phyloP scores from a whole-genome alignment of 2,329 filamentous ascomycete species.

The Paecilomyces dactylethromorphus region DNA sequence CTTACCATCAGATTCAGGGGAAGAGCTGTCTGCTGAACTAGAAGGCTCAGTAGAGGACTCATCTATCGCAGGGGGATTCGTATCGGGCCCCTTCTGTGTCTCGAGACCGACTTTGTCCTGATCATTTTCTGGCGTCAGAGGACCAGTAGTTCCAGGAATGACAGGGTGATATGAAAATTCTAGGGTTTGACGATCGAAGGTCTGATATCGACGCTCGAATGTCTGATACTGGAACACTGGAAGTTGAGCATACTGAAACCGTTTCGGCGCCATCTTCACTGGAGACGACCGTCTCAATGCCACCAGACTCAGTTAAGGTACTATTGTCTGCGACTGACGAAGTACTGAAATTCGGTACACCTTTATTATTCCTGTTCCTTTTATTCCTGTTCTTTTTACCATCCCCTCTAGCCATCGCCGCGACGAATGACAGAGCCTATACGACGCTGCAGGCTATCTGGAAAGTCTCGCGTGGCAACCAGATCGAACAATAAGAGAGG shows the following conservation, averaged over 20 bases:
- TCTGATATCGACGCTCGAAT: slow-evolving; percentile 37
- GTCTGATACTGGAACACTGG: slow-evolving; percentile 37
- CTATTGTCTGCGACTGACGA: slow-evolving; percentile 16
- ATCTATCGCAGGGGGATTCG: slow-evolving; percentile 10
- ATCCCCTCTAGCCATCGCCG: slow-evolving; percentile 34
- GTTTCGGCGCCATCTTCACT: slow-evolving; percentile 27
- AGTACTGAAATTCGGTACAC: slow-evolving; percentile 14
- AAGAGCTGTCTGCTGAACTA: slow-evolving; percentile 16
- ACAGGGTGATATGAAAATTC: slow-evolving; percentile 32
- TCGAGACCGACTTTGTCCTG: slow-evolving; percentile 29
- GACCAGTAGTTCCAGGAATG: slow-evolving; percentile 20
- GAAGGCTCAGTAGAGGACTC: slow-evolving; percentile 9
- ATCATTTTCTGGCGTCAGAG: slow-evolving; percentile 29
- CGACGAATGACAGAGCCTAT: slow-evolving; percentile 23
- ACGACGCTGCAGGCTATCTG: slow-evolving; percentile 11
- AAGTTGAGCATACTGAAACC: slow-evolving; percentile 38
- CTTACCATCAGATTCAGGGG: slow-evolving; percentile 25
- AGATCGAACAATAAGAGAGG: slow-evolving; percentile 9
- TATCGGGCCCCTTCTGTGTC: slow-evolving; percentile 22
- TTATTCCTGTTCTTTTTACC: slow-evolving; percentile 24
- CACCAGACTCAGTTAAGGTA: slow-evolving; percentile 18
- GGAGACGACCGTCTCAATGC: slow-evolving; percentile 22
- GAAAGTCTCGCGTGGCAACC: slow-evolving; percentile 14
- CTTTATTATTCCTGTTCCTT: slow-evolving; percentile 25
- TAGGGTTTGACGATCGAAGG: slow-evolving; percentile 34